Evolutionary conservation across 83 land plant species (phyloP), one percentile per base, ranked within the genome.

Genomic region (Larix sibirica): DNA sequence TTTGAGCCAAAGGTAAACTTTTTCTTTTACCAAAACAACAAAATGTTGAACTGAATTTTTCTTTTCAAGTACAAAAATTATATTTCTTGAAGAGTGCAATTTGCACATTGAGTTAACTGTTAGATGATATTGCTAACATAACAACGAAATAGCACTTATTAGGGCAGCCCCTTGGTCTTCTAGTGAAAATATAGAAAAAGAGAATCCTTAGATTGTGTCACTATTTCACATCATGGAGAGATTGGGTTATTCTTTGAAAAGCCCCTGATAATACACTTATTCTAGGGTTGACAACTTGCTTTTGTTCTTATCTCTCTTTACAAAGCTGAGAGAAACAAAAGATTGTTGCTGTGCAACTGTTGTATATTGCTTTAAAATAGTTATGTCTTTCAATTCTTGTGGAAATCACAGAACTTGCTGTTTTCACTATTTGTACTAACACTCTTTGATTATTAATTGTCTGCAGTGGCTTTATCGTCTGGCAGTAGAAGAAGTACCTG

Each of bases 401-500:
- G 10, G 58, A 54, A 74, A 20, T 74, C 13, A n/a, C 21, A n/a
- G 56, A 74, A 13, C 54, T 44, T 5, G 40, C 21, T 74, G 40
- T 44, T 74, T 42, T 74, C 4, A 74, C 47, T 42, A 4, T 44
- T 74, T 36, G 77, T 74, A 44, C 40, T 74, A n/a, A 70, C 14
- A 40, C 36, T 69, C 44, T 36, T 54, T 69, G 18, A 17, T n/a
- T 21, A 16, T 74, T 4, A 47, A 74, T 21, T 44, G 8, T 14
- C 26, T 79, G 60, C 89, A 98, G 99, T 94, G 96, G 97, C 92
- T 98, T 66, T 98, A 98, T 87, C 93, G 99, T 18, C 83, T 91
- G 87, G 90, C 99, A 38, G 96, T 96, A 42, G 99, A 98, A 84
- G 99, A 94, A 44, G 99, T 98, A 31, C 96, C 99, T 17, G 94